Base-by-base conservation (phyloP, 345 rosid species). In the Erodium maritimum region DNA sequence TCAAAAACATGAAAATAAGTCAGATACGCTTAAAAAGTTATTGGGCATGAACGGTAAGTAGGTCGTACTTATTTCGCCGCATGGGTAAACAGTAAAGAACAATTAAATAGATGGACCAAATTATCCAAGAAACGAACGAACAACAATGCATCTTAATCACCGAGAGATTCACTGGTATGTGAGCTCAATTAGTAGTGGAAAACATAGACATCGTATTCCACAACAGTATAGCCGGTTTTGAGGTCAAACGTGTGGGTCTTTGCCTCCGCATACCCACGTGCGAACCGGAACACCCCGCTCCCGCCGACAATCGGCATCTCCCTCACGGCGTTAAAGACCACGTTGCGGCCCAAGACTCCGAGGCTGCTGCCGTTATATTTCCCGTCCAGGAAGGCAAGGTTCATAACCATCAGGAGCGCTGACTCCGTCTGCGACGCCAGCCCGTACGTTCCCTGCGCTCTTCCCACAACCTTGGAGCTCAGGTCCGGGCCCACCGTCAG, bases 301-400 rank as follows among this genome's bases (percentile, higher is more conserved):
- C 74, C 80, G 1, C 71, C 74, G 3, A 71, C 21, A 18, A 71
- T 52, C 23, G 74, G 66, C 67, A 71, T 23, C 57, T 75, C 76
- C 33, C 63, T 71, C 3, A 66, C 69, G 1, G 24, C 2, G 0
- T 37, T 8, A 42, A 61, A n/a, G 23, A 61, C 70, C 19, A 52
- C 3, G 56, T 70, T 70, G 5, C 75, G 59, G 1, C 81, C 75
- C 25, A 73, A 4, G 7, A 70, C 33, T 20, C 66, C 64, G 9
- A 70, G 55, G 18, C 24, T 70, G 56, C 78, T 77, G 0, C 78
- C 81, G 22, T 73, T 67, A 24, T 61, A 70, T 23, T 77, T 60
- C 18, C 69, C 75, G 52, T 70, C 64, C n/a, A 42, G 46, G 69
- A 77, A 77, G 5, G 60, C 71, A 14, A 63, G 63, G 60, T 70